These are phyloP conservation scores for Trichophyton schoenleinii DNA, from an alignment of 2,329 filamentous ascomycete species.

Conservation along the genomic window DNA sequence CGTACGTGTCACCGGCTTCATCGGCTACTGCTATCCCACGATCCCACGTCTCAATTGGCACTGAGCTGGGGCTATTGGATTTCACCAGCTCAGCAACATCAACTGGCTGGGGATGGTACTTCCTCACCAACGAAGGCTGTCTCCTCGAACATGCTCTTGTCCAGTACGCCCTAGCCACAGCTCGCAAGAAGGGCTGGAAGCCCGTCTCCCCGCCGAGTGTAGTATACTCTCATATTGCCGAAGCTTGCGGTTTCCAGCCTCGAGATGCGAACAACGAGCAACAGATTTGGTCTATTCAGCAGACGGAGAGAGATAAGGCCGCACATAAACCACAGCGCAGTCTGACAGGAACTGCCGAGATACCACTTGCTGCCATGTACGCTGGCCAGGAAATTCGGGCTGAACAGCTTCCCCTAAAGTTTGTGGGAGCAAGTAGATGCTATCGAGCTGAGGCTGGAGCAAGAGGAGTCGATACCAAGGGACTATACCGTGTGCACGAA, in stretches of 20 bases:
- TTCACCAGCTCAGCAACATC: slow-evolving; percentile 70
- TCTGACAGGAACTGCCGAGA: slow-evolving; percentile 83
- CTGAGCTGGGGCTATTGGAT: slow-evolving; percentile 77
- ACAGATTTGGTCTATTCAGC: slow-evolving; percentile 73
- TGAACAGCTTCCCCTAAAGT: slow-evolving; percentile 58
- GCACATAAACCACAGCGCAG: slow-evolving; percentile 55
- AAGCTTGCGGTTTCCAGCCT: slow-evolving; percentile 88
- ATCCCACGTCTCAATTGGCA: slow-evolving; percentile 77
- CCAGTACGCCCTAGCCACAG: slow-evolving; percentile 67
- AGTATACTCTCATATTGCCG: slow-evolving; percentile 81
- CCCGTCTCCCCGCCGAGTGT: slow-evolving; percentile 75
- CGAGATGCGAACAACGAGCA: slow-evolving; percentile 82
- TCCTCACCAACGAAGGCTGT: slow-evolving; percentile 78
- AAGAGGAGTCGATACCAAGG: slow-evolving; percentile 80
- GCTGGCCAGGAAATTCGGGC: slow-evolving; percentile 57
- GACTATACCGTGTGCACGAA: slow-evolving; percentile 91
- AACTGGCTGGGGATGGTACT: slow-evolving; percentile 97
- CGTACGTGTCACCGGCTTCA: slow-evolving; percentile 18
- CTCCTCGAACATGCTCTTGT: slow-evolving; percentile 90
- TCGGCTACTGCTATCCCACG: slow-evolving; percentile 25
- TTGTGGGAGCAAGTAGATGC: slow-evolving; percentile 78
- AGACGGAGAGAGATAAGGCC: slow-evolving; percentile 49
- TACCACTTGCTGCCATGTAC: slow-evolving; percentile 83
- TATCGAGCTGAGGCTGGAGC: slow-evolving; percentile 92
- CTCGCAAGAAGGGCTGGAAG: slow-evolving; percentile 62